Base-by-base conservation (phyloP, 2,329 filamentous ascomycete species). In the Hypoxylon sp. region DNA sequence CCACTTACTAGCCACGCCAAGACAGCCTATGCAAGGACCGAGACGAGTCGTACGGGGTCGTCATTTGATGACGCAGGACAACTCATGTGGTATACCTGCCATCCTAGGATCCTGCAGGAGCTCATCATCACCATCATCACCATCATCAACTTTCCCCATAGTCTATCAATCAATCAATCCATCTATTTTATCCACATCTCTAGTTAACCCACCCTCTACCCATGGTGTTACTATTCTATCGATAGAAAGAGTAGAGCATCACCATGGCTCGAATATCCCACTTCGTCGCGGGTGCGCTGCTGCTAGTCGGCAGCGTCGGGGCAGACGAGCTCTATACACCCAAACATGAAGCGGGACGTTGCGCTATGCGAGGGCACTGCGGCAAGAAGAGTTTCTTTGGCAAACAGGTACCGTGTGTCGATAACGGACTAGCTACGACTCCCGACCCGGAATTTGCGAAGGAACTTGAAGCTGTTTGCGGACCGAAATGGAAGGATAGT, bases 381-480 rank as follows among this genome's bases (percentile, higher is more conserved):
- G 96, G 96, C 51, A 94, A 94, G 80, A 91, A 95, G 80, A 91
- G 91, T 69, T 91, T 96, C 78, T 98, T 98, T 75, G 93, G 94
- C 61, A 91, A 93, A 63, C 89, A 97, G 73, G 85, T 98, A 67
- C 96, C 96, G 3, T 99, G 96, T 78, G 90, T 94, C 13, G 95
- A 99, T 81, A 99, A 99, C 78, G 94, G 86, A 3, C 83, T 90
- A 36, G 96, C 96, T 36, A 84, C 90, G 69, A 86, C 91, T 34
- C 95, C 95, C 1, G 88, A 91, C 21, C 86, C 87, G 6, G 86
- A 89, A 61, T 85, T 93, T 65, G 89, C 94, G 68, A 85, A 91
- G 74, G 90, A 95, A 81, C 85, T 99, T 59, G 90, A 97, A 19
- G 88, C 90, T 19, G 86, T 99, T 19, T 99, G 96, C 77, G 96